Evolutionary conservation across 495 filamentous ascomycete species (phyloP).

Genomic region (Hypoxylon trugodes): DNA sequence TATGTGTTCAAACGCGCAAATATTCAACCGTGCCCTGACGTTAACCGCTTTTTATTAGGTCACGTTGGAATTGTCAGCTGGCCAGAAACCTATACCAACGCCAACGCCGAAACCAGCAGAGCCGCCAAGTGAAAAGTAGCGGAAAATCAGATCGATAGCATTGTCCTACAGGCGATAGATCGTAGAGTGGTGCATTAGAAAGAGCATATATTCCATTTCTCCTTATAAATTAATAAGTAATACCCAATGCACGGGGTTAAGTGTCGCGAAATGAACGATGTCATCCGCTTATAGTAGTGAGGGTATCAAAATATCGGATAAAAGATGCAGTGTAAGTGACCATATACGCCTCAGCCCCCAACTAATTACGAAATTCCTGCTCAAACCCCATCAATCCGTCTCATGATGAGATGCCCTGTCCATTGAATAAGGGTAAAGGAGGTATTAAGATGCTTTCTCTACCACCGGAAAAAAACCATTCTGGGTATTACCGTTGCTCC

Average conservation of each 20-base stretch:
- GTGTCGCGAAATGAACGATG: slow-evolving; percentile 13
- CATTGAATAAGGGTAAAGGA: no score
- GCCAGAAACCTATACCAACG: slow-evolving; percentile 22
- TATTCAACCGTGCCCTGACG: slow-evolving; percentile 10
- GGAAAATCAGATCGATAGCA: background rate
- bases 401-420: background rate
- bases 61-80: slow-evolving; percentile 44
- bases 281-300: slow-evolving; percentile 17
- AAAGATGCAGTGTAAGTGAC: slow-evolving; percentile 3
- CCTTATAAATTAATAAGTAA: slow-evolving; percentile 1
- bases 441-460: slow-evolving; percentile 14
- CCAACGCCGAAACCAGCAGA: slow-evolving; percentile 7
- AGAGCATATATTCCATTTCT: background rate
- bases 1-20: slow-evolving; percentile 60
- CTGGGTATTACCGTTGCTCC: slow-evolving; percentile 18
- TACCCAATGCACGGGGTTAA: background rate
- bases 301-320: slow-evolving; percentile 33
- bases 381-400: slow-evolving; percentile 4
- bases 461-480: slow-evolving; percentile 2
- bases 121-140: slow-evolving; percentile 13
- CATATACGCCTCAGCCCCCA: slow-evolving; percentile 1
- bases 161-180: background rate
- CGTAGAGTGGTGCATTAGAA: background rate
- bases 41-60: slow-evolving; percentile 39
- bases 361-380: background rate